phyloP scores from a whole-genome alignment of 345 rosid genomes.

The Citrus medica region DNA sequence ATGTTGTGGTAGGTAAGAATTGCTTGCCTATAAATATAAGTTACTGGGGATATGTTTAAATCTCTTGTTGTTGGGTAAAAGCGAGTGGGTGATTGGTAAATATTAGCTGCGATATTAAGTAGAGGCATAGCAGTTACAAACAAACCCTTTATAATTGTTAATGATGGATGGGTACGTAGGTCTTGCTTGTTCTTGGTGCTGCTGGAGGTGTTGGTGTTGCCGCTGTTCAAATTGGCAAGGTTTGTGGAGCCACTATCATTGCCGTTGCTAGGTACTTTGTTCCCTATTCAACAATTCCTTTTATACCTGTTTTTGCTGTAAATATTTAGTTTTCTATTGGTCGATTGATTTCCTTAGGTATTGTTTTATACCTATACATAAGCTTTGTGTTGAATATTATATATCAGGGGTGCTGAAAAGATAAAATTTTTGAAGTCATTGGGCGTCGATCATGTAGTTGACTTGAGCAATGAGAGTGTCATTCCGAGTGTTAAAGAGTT shows the following conservation, averaged over 20 bases:
- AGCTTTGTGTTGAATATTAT: not conserved
- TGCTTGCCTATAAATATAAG: not conserved
- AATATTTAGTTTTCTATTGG: not conserved
- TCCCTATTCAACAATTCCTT: not conserved
- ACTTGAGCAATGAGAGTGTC: slow-evolving; percentile 57
- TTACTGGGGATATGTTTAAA: not conserved
- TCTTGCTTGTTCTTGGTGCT: slow-evolving; percentile 87
- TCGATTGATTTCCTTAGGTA: not conserved
- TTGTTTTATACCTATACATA: not conserved
- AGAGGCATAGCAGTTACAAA: not conserved
- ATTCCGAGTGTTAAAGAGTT: slow-evolving; percentile 68
- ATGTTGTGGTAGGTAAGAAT: too few relatives aligned
- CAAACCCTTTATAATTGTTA: not conserved
- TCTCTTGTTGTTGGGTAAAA: not conserved
- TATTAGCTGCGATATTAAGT: not conserved
- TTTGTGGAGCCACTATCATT: slow-evolving; percentile 75
- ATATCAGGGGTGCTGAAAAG: slow-evolving; percentile 69
- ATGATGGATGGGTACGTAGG: slow-evolving; percentile 34
- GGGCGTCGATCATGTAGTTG: slow-evolving; percentile 87
- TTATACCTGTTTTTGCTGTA: not conserved
- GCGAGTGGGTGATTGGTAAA: not conserved
- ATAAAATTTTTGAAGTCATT: slow-evolving; percentile 60
- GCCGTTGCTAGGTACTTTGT: slow-evolving; percentile 71
- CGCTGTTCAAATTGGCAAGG: slow-evolving; percentile 92
- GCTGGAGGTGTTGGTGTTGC: slow-evolving; percentile 98